Conservation (phyloP, 2,329 filamentous ascomycete species). For the Pseudopyricularia javanii region DNA sequence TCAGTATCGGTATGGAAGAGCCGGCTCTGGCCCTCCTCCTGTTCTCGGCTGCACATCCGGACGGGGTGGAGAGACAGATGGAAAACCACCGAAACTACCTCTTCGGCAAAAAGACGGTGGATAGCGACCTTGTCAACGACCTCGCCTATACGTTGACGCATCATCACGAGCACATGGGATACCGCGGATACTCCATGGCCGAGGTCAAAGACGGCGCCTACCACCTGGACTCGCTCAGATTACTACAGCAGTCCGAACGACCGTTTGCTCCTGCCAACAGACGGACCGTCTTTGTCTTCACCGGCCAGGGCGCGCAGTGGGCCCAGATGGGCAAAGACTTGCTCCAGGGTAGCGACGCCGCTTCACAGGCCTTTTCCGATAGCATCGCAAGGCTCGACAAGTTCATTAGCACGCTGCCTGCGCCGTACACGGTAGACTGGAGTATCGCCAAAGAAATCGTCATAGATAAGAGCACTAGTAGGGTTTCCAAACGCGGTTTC, state of each 20-base stretch:
- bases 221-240: slow-evolving; percentile 7
- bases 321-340: slow-evolving; percentile 4
- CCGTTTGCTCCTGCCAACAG: too few species aligned
- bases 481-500: background rate
- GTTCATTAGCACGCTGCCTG: slow-evolving; percentile 6
- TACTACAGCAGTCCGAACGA: too few species aligned
- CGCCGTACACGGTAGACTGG: slow-evolving; percentile 14
- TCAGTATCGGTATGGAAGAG: too few species aligned
- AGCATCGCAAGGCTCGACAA: background rate
- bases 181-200: slow-evolving; percentile 4
- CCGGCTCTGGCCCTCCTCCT: background rate
- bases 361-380: background rate
- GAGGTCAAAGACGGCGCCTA: too few species aligned
- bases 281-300: slow-evolving; percentile 6
- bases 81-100: background rate
- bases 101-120: background rate
- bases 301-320: slow-evolving; percentile 12
- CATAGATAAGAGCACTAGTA: too few species aligned
- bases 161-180: slow-evolving; percentile 6
- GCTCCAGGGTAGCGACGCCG: too few species aligned
- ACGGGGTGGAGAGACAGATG: background rate
- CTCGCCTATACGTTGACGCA: slow-evolving; percentile 9
- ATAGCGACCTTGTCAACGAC: slow-evolving; percentile 3
- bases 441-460: background rate
- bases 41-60: slow-evolving; percentile 5